phyloP scores from a whole-genome alignment of 257 asterid genomes.

The Leptodermis oblonga region DNA sequence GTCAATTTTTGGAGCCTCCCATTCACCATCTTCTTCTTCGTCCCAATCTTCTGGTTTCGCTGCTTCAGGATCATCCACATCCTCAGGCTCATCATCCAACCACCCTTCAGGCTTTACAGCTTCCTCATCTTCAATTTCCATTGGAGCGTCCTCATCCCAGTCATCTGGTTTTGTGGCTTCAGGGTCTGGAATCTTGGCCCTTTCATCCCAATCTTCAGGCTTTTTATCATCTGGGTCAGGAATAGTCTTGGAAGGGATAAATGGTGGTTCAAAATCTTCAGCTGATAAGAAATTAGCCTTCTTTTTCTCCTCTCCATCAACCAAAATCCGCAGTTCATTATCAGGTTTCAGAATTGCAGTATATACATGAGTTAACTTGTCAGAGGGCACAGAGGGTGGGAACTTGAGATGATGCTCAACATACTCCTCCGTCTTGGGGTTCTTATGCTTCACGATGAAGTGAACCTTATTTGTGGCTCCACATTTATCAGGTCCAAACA shows the following conservation, averaged over 20 bases:
- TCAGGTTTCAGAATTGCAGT: conserved; percentile 83
- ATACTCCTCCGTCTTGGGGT: conserved; percentile 74
- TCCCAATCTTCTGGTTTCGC: conserved; percentile 97
- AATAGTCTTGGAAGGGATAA: conserved; percentile 82
- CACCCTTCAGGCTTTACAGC: conserved; percentile 95
- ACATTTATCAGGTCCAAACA: conserved; percentile 98
- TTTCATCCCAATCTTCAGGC: conserved; percentile 99
- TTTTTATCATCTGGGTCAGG: conserved; percentile 95
- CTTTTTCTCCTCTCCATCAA: conserved; percentile 97
- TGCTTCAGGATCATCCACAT: conserved; percentile 90
- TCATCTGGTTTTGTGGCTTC: conserved; percentile 89
- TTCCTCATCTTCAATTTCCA: conserved; percentile 83
- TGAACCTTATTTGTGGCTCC: conserved; percentile 97
- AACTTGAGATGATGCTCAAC: conserved; percentile 93
- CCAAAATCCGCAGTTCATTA: conserved; percentile 60
- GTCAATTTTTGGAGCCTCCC: conserved; percentile 91
- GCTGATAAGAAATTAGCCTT: conserved; percentile 68
- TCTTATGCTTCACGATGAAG: conserved; percentile 85
- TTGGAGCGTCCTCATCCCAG: conserved; percentile 96
- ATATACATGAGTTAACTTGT: conserved; percentile 89
- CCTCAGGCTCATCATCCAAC: conserved; percentile 99
- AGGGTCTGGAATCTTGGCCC: conserved; percentile 87
- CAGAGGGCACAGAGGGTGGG: conserved; percentile 90
- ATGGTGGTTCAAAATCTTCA: conserved; percentile 86
- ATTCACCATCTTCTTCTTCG: conserved; percentile 96